phyloP scores from a whole-genome alignment of 495 filamentous ascomycete species.

The Penicillium silybi region DNA sequence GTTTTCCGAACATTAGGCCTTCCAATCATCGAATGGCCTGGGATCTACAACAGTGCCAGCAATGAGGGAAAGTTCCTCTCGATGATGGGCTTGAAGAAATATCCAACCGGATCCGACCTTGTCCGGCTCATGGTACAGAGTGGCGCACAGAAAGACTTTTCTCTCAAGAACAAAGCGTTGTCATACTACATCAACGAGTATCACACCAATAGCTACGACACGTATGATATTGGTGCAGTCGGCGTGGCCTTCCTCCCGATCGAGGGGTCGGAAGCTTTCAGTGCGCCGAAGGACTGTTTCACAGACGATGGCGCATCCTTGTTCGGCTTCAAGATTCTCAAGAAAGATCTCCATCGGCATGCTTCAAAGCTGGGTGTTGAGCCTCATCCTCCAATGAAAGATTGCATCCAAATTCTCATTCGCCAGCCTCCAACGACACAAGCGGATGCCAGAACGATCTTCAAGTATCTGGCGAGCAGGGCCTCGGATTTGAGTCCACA shows the following conservation, averaged over 20 bases:
- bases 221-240: constrained; percentile 52
- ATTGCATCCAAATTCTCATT: constrained; percentile 67
- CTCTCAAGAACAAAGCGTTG: constrained; percentile 61
- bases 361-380: constrained; percentile 78
- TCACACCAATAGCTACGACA: constrained; percentile 67
- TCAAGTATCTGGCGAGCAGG: constrained; percentile 77
- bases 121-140: constrained; percentile 69
- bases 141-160: constrained; percentile 48
- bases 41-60: constrained; percentile 56
- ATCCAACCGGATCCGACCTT: constrained; percentile 65
- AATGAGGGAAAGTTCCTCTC: constrained; percentile 69
- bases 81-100: constrained; percentile 63
- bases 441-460: constrained; percentile 63
- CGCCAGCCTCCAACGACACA: constrained; percentile 63
- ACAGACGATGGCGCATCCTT: constrained; percentile 71
- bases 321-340: constrained; percentile 74
- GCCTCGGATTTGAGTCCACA: constrained; percentile 64
- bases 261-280: constrained; percentile 58
- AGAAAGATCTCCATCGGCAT: constrained; percentile 67
- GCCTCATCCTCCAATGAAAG: constrained; percentile 68
- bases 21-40: constrained; percentile 83
- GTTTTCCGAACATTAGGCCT: constrained; percentile 63
- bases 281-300: constrained; percentile 73
- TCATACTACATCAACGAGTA: constrained; percentile 80
- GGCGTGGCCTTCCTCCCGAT: constrained; percentile 69